phyloP scores from a whole-genome alignment of 352 stramenopile genomes.

The Blastocystis sp. region DNA sequence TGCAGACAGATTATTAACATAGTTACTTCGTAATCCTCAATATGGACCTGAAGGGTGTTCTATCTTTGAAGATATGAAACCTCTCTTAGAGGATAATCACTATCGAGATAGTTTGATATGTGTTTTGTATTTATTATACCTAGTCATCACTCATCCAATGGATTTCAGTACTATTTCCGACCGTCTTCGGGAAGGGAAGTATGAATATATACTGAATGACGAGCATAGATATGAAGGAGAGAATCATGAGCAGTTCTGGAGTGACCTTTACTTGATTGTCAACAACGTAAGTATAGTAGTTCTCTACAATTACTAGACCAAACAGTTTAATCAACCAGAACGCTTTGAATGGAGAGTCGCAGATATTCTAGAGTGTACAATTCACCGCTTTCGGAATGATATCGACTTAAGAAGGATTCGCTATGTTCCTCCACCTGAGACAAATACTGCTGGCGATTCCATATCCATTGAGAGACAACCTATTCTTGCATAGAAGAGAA shows the following conservation, averaged over 20 bases:
- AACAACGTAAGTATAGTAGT: neutral
- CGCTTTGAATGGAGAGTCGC: constrained; percentile 31
- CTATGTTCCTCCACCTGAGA: neutral
- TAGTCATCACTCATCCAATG: constrained; percentile 29
- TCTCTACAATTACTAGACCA: neutral
- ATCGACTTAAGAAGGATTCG: constrained; percentile 13
- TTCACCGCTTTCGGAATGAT: neutral
- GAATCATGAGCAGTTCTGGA: neutral
- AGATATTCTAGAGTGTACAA: neutral
- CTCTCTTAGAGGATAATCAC: neutral
- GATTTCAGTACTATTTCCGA: constrained; percentile 3
- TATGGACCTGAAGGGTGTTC: neutral
- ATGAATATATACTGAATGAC: neutral
- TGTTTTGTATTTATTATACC: neutral
- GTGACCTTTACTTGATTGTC: neutral
- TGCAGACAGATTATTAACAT: neutral
- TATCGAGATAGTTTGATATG: neutral
- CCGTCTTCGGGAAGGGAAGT: neutral
- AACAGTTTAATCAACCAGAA: constrained; percentile 3
- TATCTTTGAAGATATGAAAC: constrained; percentile 4
- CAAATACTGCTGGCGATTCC: too few relatives aligned
- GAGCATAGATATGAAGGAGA: constrained; percentile 2
- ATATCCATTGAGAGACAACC: neutral
- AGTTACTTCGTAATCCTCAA: neutral
- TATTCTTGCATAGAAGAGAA: neutral